Conservation (phyloP, 108 stramenopile species). For the Nitzschia putrida region DNA sequence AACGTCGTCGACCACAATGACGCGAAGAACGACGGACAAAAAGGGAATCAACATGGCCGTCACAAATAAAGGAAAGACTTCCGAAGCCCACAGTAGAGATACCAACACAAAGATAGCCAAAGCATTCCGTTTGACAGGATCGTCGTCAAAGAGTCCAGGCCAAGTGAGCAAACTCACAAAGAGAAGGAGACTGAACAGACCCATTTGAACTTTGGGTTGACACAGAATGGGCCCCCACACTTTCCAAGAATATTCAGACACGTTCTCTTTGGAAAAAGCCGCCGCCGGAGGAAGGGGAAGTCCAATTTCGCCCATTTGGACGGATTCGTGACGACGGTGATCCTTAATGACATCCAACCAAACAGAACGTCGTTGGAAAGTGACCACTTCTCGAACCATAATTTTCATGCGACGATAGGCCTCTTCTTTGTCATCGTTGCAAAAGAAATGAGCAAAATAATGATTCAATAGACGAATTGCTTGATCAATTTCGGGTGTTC, state of each 20-base stretch:
- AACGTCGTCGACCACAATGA: slow-evolving; percentile 15
- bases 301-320: not conserved
- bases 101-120: slow-evolving; percentile 18
- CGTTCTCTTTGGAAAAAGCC: not conserved
- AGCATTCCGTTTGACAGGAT: slow-evolving; percentile 16
- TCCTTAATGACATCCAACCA: slow-evolving; percentile 18
- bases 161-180: slow-evolving; percentile 6
- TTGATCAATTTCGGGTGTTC: slow-evolving; percentile 2
- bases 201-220: not conserved
- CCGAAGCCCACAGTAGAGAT: slow-evolving; percentile 18
- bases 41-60: slow-evolving; percentile 20
- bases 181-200: not conserved
- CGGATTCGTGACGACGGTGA: slow-evolving; percentile 10
- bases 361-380: slow-evolving; percentile 15
- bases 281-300: not conserved
- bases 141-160: slow-evolving; percentile 27
- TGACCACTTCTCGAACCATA: slow-evolving; percentile 13
- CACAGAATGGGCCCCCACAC: not conserved
- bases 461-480: not conserved
- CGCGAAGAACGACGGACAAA: slow-evolving; percentile 19
- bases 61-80: slow-evolving; percentile 19
- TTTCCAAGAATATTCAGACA: not conserved
- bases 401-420: slow-evolving; percentile 6
- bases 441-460: slow-evolving; percentile 19
- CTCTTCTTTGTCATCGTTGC: slow-evolving; percentile 4